Base-by-base conservation (phyloP, 352 stramenopile species). In the Thraustochytrium striatum region DNA sequence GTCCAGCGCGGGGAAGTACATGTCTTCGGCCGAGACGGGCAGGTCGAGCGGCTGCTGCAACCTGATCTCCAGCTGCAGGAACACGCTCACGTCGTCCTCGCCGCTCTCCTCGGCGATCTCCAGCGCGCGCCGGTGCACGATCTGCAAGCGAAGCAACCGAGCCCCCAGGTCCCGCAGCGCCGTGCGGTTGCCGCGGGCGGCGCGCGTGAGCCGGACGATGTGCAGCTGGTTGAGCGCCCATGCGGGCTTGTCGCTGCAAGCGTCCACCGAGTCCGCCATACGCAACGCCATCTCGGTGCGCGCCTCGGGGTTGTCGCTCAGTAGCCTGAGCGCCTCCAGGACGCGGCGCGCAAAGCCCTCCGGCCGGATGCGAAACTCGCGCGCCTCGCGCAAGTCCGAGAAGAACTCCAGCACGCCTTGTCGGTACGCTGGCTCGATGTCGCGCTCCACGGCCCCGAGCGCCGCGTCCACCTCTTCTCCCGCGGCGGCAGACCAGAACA, bases 171-270 rank as follows among this genome's bases (percentile, higher is more conserved):
- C 7, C 7, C 59, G 59, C 21, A 70, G 59, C 5, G 7, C 5
- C 5, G 21, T 21, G 21, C 7, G 32, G 38, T 55, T 70, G n/a
- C 59, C 59, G 19, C 59, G 59, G 8, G 59, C 59, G 38, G 5
- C 8, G 5, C 8, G 8, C 7, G 25, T 70, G 21, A 59, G 5
- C 5, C 8, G 7, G n/a, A 70, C 25, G 21, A 70, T 21, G 7
- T 70, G 7, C 5, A 70, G 21, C 7, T n/a, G 59, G n/a, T n/a
- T n/a, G 21, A 70, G 30, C 5, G 59, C 59, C 59, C 59, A 70
- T n/a, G 58, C 58, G 38, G 59, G 59, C 30, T 70, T 70, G 30
- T 70, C 59, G 38, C 58, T 70, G 38, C 59, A 70, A 16, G 59
- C 59, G 30, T 41, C 25, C 5, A 70, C 7, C 7, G 59, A 70